Percentiles rank a stretch among this genome's conserved stretches.
phyloP scores from a whole-genome alignment of 257 asterid species.

The Solanum medicagineum region DNA sequence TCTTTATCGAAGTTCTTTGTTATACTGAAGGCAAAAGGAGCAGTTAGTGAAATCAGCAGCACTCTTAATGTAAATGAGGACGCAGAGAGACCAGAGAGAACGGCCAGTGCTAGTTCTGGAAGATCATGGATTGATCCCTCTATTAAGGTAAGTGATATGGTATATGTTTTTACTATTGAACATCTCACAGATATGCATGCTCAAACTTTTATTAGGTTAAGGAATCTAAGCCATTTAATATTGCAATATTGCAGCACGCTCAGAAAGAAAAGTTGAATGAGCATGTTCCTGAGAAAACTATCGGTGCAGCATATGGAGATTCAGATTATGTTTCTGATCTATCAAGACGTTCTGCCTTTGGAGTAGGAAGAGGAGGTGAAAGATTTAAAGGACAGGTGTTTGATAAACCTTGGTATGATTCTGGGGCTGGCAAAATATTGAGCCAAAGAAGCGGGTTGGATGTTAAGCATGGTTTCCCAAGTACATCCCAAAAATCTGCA shows the following conservation, averaged over 20 bases:
- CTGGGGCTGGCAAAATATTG: conserved; percentile 27
- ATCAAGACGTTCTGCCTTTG: conserved; percentile 30
- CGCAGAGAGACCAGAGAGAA: conserved; percentile 41
- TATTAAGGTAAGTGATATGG: conserved; percentile 22
- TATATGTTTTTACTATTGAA: neutral
- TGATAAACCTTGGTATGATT: conserved; percentile 53
- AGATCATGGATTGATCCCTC: conserved; percentile 51
- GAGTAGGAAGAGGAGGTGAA: conserved; percentile 33
- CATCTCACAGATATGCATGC: neutral
- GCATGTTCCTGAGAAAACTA: conserved; percentile 26
- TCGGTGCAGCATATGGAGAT: conserved; percentile 24
- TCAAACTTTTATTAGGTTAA: neutral
- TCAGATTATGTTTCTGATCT: conserved; percentile 35
- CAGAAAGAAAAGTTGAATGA: conserved; percentile 36
- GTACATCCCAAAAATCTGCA: conserved; percentile 16
- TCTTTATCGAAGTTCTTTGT: neutral
- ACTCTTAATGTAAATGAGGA: conserved; percentile 23
- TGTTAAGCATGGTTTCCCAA: conserved; percentile 34
- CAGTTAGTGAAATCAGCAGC: conserved; percentile 18
- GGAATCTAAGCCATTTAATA: neutral
- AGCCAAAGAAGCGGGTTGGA: conserved; percentile 52
- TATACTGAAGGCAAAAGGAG: conserved; percentile 44
- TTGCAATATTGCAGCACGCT: conserved; percentile 49
- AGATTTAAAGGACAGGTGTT: conserved; percentile 34
- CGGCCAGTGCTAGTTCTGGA: conserved; percentile 23